Evolutionary conservation across 1,284 basidiomycete species (phyloP).

Genomic region (Rhodotorula sp.): DNA sequence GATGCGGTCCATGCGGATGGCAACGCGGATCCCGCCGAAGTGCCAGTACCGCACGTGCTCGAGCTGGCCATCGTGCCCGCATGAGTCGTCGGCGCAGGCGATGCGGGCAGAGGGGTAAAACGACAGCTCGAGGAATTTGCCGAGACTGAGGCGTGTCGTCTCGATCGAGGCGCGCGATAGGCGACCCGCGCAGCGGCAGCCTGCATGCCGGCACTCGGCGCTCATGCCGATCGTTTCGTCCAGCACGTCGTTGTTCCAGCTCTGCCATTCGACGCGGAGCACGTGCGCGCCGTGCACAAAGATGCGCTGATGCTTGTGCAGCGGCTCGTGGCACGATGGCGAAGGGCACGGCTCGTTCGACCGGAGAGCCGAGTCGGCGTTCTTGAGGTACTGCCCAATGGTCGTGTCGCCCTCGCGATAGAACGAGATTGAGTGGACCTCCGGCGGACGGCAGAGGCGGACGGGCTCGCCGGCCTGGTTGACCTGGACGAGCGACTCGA

Average conservation of each 20-base stretch:
- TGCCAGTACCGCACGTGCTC: conserved; percentile 94
- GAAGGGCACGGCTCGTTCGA: conserved; percentile 69
- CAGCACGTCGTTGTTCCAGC: conserved; percentile 7
- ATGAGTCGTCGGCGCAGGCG: conserved; percentile 74
- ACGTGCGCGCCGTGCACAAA: conserved; percentile 77
- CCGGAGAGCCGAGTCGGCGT: conserved; percentile 71
- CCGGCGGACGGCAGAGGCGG: conserved; percentile 52
- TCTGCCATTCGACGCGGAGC: conserved; percentile 13
- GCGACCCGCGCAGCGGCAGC: conserved; percentile 53
- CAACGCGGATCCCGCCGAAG: conserved; percentile 66
- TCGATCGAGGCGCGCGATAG: conserved; percentile 89
- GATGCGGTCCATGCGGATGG: conserved; percentile 84
- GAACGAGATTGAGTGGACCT: conserved; percentile 74
- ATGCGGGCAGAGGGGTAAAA: conserved; percentile 84
- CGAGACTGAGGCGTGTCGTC: conserved; percentile 76
- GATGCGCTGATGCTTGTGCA: conserved; percentile 81
- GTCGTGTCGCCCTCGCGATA: conserved; percentile 92
- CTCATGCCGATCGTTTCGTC: conserved; percentile 30
- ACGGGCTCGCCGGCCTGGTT: conserved; percentile 8
- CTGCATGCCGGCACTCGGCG: conserved; percentile 34
- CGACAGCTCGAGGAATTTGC: conserved; percentile 87
- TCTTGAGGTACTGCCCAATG: conserved; percentile 77
- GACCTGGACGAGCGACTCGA: conserved; percentile 68
- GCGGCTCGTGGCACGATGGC: conserved; percentile 77
- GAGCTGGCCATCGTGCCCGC: conserved; percentile 90